Evolutionary conservation across 192 early-diverging fungal species (phyloP).

Genomic region (Rhizoclosmatium globosum): DNA sequence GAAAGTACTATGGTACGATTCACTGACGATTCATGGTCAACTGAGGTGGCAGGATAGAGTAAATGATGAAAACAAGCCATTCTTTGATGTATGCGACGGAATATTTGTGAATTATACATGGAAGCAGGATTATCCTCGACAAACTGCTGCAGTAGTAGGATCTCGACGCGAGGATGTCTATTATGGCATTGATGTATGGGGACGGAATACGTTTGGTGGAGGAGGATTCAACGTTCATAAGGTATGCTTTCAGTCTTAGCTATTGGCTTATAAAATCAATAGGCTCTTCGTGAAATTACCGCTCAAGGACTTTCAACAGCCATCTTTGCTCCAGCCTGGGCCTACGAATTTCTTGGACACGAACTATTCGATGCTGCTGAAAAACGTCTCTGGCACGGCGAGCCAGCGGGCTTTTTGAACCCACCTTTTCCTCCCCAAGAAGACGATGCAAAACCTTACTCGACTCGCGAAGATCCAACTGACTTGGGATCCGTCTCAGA

Average conservation of each 20-base stretch:
- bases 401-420: neutral
- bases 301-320: slow-evolving; percentile 56
- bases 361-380: slow-evolving; percentile 60
- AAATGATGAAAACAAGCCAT: slow-evolving; percentile 55
- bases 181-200: slow-evolving; percentile 75
- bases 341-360: slow-evolving; percentile 62
- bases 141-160: slow-evolving; percentile 43
- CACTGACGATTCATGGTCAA: slow-evolving; percentile 58
- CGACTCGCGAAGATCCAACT: neutral
- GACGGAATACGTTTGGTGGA: slow-evolving; percentile 65
- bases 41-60: slow-evolving; percentile 69
- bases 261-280: neutral
- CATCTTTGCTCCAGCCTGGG: slow-evolving; percentile 74
- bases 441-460: neutral
- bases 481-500: slow-evolving; percentile 52
- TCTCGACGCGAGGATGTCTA: slow-evolving; percentile 56
- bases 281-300: slow-evolving; percentile 61
- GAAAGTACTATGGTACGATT: slow-evolving; percentile 60
- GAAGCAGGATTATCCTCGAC: slow-evolving; percentile 42
- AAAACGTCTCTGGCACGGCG: slow-evolving; percentile 59
- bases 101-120: slow-evolving; percentile 55
- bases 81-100: slow-evolving; percentile 66
- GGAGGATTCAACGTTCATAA: slow-evolving; percentile 55
- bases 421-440: neutral
- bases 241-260: slow-evolving; percentile 1